Evolutionary conservation across 1,284 basidiomycete species (phyloP), one percentile per base, ranked within the genome.

Genomic region (Microbotryomycetes sp.): DNA sequence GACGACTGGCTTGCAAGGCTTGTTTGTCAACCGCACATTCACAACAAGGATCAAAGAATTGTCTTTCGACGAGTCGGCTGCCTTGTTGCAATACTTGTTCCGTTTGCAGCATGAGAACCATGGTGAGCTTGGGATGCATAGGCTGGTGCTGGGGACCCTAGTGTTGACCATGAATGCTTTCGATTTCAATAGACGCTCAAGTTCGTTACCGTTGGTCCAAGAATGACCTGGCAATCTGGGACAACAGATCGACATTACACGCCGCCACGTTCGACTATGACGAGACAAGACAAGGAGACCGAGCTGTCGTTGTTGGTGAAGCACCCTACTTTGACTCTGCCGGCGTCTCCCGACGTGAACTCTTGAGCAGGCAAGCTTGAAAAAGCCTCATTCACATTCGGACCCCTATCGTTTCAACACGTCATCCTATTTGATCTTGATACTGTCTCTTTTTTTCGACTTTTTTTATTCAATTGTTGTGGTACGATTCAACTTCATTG

Each of bases 261-360:
- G 22, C 29, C 54, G 69, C 57, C 12, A 83, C 73, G 2, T 77
- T 74, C 55, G 84, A 85, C 68, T 84, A 83, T 69, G 69, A 67
- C 16, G 76, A 78, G 16, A 71, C 75, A 16, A 78, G 84, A 3
- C 72, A 77, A 30, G 85, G 84, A 6, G 80, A 85, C 69, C 78
- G 84, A 15, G 83, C 83, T 12, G 82, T 84, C 31, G 81, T 81
- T 56, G 74, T 85, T 30, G 85, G 85, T 25, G 85, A 87, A 73
- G 78, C 75, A 60, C 85, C 85, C 0, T 85, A 78, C 74, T 80
- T 82, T 60, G 83, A 85, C 71, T 77, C 80, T 2, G 75, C 36
- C 12, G 36, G 36, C 36, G 19, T 42, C 19, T 42, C 36, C 9
- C 9, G 36, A 42, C 12, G 12, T 9, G 36, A 42, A 42, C 36